Percentiles rank a stretch among this genome's conserved stretches.
Evolutionary conservation across 1,284 basidiomycete genomes (phyloP).

Genomic region (Sanghuangporus baumii): DNA sequence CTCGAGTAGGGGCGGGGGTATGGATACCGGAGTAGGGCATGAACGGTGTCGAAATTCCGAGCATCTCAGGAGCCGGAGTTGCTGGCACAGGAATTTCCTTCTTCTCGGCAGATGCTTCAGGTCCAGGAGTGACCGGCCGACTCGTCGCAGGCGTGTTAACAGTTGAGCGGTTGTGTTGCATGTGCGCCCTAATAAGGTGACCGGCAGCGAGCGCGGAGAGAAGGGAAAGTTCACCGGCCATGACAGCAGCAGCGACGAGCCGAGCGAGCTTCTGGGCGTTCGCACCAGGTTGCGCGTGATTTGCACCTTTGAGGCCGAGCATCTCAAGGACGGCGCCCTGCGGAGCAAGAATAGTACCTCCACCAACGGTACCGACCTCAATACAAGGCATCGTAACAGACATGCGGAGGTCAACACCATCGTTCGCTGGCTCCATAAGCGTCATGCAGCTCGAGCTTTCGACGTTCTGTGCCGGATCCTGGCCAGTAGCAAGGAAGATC

Average conservation of each 20-base stretch:
- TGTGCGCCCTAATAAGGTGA: conserved; percentile 84
- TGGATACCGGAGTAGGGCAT: conserved; percentile 17
- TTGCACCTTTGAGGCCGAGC: conserved; percentile 86
- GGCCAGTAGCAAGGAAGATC: conserved; percentile 93
- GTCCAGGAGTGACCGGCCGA: conserved; percentile 56
- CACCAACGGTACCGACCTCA: conserved; percentile 95
- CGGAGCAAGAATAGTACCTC: conserved; percentile 87
- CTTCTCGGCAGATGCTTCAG: conserved; percentile 1
- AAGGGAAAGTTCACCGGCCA: conserved; percentile 91
- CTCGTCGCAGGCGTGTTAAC: conserved; percentile 62
- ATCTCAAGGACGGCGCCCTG: conserved; percentile 90
- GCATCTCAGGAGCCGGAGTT: conserved; percentile 4
- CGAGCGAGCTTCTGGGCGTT: conserved; percentile 87
- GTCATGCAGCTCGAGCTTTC: conserved; percentile 99
- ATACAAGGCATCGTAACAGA: conserved; percentile 94
- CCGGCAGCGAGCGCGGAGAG: conserved; percentile 89
- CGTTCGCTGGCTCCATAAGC: conserved; percentile 94
- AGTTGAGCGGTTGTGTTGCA: conserved; percentile 77
- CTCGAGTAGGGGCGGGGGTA: conserved; percentile 12
- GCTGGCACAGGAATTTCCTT: neutral
- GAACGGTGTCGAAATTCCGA: conserved; percentile 10
- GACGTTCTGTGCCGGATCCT: conserved; percentile 99
- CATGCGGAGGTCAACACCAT: conserved; percentile 87
- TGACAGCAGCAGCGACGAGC: conserved; percentile 84
- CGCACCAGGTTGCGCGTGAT: conserved; percentile 75